Conservation (phyloP, 257 asterid species). For the Henckelia pumila region DNA sequence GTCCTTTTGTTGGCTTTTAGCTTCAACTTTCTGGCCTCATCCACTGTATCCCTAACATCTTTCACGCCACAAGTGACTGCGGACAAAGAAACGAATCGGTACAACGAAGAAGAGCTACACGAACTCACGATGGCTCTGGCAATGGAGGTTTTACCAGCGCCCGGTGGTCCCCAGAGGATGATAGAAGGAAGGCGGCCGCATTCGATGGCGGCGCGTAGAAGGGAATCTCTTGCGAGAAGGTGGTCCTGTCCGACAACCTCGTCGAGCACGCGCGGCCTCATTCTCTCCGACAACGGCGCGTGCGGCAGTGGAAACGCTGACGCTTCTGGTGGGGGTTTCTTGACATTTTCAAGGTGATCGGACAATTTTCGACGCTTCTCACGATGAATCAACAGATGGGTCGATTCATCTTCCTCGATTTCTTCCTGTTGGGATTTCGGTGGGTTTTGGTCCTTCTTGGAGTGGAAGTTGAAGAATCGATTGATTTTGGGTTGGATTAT, state of each 20-base stretch:
- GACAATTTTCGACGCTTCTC: constrained; percentile 42
- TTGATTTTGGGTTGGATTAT: constrained; percentile 68
- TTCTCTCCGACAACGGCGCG: constrained; percentile 69
- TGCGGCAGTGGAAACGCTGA: constrained; percentile 25
- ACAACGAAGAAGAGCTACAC: constrained; percentile 20
- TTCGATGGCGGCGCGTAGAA: constrained; percentile 52
- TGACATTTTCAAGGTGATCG: neutral
- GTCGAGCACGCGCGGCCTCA: constrained; percentile 75
- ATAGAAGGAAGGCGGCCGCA: constrained; percentile 65
- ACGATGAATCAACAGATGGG: constrained; percentile 17
- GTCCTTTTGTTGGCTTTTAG: constrained; percentile 37
- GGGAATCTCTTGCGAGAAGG: constrained; percentile 45
- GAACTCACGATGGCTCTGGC: constrained; percentile 65
- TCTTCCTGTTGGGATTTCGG: constrained; percentile 14
- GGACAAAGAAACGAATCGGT: constrained; percentile 59
- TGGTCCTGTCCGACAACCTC: constrained; percentile 88
- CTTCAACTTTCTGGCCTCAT: constrained; percentile 50
- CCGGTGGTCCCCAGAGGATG: constrained; percentile 90
- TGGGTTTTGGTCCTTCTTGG: constrained; percentile 20
- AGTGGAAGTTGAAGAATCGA: constrained; percentile 47
- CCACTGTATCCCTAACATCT: constrained; percentile 77
- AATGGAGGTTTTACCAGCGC: constrained; percentile 82
- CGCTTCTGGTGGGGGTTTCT: constrained; percentile 17
- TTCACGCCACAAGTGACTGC: constrained; percentile 86
- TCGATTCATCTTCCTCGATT: constrained; percentile 16